A percentile compares a stretch with the other conserved stretches of the same genome.
Evolutionary conservation across 78 protist species (phyloP).

Genomic region (Tieghemostelium lacteum): DNA sequence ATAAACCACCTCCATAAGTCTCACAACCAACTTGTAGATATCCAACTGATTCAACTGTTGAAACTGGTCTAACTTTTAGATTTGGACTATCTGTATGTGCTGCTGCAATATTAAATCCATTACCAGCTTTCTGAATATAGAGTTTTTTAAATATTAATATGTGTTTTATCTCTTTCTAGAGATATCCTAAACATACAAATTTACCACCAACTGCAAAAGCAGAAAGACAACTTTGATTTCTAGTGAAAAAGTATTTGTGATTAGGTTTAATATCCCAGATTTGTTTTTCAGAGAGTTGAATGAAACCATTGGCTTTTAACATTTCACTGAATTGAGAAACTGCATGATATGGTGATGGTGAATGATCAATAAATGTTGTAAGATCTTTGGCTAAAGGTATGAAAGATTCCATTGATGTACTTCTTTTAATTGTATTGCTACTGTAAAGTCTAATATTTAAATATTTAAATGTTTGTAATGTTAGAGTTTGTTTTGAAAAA

Average conservation of each 20-base stretch:
- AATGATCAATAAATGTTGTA: conserved; percentile 48
- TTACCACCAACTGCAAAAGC: conserved; percentile 95
- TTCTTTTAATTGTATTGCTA: too few species aligned
- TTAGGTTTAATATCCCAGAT: conserved; percentile 73
- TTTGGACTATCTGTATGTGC: conserved; percentile 95
- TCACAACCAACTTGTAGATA: conserved; percentile 88
- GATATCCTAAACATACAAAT: conserved; percentile 46
- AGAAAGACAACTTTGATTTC: conserved; percentile 91
- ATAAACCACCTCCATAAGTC: conserved; percentile 97
- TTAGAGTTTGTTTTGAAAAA: too few species aligned
- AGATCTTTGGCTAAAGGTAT: conserved; percentile 58
- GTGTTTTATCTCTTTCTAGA: not conserved
- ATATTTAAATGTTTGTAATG: too few species aligned
- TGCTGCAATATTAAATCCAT: conserved; percentile 88
- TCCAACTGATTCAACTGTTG: conserved; percentile 73
- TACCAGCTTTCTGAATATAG: conserved; percentile 67
- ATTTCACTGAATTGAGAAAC: conserved; percentile 35
- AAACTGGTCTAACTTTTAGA: conserved; percentile 69
- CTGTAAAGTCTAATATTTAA: too few species aligned
- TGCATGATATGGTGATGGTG: conserved; percentile 87
- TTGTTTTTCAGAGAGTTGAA: conserved; percentile 76
- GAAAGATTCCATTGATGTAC: conserved; percentile 71
- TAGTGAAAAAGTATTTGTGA: conserved; percentile 92
- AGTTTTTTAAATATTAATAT: not conserved
- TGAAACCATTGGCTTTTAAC: conserved; percentile 64